Base-by-base conservation (phyloP, 305 asterid species). In the Solanum aculeatissimum region DNA sequence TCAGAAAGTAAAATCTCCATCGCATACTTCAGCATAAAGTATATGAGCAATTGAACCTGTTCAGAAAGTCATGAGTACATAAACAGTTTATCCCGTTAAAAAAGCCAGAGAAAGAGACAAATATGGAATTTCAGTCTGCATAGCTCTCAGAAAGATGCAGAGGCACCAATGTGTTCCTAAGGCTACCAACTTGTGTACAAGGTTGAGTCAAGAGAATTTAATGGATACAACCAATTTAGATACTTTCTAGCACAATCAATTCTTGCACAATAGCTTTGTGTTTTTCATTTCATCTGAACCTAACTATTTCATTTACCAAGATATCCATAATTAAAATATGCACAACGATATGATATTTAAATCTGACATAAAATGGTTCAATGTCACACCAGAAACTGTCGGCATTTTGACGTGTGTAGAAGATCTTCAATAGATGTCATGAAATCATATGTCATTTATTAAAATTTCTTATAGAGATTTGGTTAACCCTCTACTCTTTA, bases 1-100 rank as follows among this genome's bases (percentile, higher is more conserved):
- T 94, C 98, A 19, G 98, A 94, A 63, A 94, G 90, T 81, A 93
- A 85, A 74, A 94, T 93, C 89, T 94, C 98, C 98, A 92, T 94
- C 1, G 97, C 95, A 58, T 94, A 93, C 89, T 94, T 94, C 68
- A 94, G 92, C 98, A 94, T 94, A 69, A 94, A 94, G 89, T 94
- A 94, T 84, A 94, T 84, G 23, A 92, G 82, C 29, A 94, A 84
- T 54, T 92, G 97, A 27, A 92, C 97, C 96, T 93, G 92, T 78
- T 38, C 77, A 83, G 63, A 74, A 78, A n/a, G 62, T 18, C 14
- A 87, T 13, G 53, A 49, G 19, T 29, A 55, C 25, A 49, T 51
- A 63, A 83, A 63, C 6, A 86, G 71, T 47, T 75, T 2, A 4
- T 0, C 16, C 25, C 6, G 16, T 47, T 4, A 25, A 49, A 49